Evolutionary conservation across 176 grass and related monocot genomes (phyloP), one percentile per base, ranked within the genome.

Genomic region (Ananas comosus): DNA sequence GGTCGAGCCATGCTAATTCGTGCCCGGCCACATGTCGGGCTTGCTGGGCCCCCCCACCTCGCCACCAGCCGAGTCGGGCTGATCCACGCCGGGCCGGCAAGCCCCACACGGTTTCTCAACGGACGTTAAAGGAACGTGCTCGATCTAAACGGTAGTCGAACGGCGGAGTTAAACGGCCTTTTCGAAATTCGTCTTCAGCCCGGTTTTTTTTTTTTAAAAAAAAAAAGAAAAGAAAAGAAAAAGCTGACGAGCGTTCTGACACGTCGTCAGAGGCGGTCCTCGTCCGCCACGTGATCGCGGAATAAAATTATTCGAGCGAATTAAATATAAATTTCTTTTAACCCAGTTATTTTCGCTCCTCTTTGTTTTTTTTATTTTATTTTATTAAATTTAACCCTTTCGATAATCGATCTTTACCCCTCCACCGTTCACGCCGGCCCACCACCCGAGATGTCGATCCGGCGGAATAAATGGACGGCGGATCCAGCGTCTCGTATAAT

Each of bases 231-330:
- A 25, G 50, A 73, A 47, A 18, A 64, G 63, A 9, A 19, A 53
- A 74, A 57, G 51, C 52, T 48, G 25, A 3, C 51, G 22, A 56
- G 13, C 5, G 50, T 13, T 18, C 59, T 57, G 70, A 54, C 63
- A 58, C 24, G 9, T 12, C 33, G 78, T 74, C 61, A 56, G 72
- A 65, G 53, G 12, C 13, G 11, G 13, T 80, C 70, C 70, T 80
- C 78, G 78, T 12, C 29, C 25, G 23, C 49, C 78, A 80, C 78
- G 78, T 80, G 70, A 74, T 67, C 13, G 11, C 50, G 51, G 56
- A 27, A 65, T 56, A 14, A 65, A 51, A 69, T 14, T 47, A 67
- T 68, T 9, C 74, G n/a, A 14, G 49, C 50, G 6, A 25, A 19
- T 64, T 23, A 17, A 17, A 2, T n/a, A 27, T 27, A 27, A 27